phyloP scores from a whole-genome alignment of 176 grass and related monocot genomes.

The maize (Zea mays) region Zm-B73-REFERENCE-NAM-5.0 NC_050099.1:143753001-143753500 shows the following conservation, averaged over 20 bases:
- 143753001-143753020: slow-evolving; percentile 20
- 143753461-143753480: not conserved
- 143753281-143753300: not conserved
- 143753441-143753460: not conserved
- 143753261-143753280: not conserved
- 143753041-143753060: slow-evolving; percentile 20
- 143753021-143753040: not conserved
- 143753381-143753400: not conserved
- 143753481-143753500: accelerated
- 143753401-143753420: accelerated
- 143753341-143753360: not conserved
- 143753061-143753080: slow-evolving; percentile 27
- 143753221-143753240: slow-evolving; percentile 30
- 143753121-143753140: not conserved
- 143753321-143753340: not conserved
- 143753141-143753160: slow-evolving; percentile 8
- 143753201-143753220: not conserved
- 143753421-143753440: not conserved
- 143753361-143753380: not conserved
- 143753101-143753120: slow-evolving; percentile 26
- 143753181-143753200: not conserved
- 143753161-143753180: slow-evolving; percentile 27
- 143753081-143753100: slow-evolving; percentile 13
- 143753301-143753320: not conserved
- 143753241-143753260: slow-evolving; percentile 8